Conservation (phyloP, 805 yeast species). For the Danielozyma ontarioensis region DNA sequence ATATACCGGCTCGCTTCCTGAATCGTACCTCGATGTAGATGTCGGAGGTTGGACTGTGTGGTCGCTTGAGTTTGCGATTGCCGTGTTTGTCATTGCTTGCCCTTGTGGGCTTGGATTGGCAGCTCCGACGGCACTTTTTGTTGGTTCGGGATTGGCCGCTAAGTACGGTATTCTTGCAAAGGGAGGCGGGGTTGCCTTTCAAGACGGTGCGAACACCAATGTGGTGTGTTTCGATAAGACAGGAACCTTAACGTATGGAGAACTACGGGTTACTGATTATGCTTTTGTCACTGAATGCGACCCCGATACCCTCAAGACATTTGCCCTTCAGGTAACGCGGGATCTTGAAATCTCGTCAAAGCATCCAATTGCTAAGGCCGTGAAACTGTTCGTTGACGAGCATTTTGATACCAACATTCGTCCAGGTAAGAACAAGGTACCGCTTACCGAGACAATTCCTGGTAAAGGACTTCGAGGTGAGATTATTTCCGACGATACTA, state of each 20-base stretch:
- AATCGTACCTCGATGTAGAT: constrained; percentile 52
- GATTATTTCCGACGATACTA: constrained; percentile 18
- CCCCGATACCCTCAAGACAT: constrained; percentile 6
- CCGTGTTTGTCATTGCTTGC: constrained; percentile 79
- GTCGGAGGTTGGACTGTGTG: constrained; percentile 74
- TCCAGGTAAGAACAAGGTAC: constrained; percentile 32
- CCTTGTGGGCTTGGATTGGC: constrained; percentile 86
- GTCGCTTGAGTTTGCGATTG: constrained; percentile 72
- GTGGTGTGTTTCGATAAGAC: constrained; percentile 75
- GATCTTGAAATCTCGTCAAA: constrained; percentile 60
- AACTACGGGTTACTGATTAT: constrained; percentile 51
- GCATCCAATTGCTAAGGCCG: constrained; percentile 65
- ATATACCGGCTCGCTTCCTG: constrained; percentile 48
- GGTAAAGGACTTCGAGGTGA: constrained; percentile 58
- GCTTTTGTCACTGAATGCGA: constrained; percentile 13
- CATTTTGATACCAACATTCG: constrained; percentile 7
- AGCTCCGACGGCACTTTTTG: constrained; percentile 79
- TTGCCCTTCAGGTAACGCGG: constrained; percentile 45
- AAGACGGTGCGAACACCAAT: constrained; percentile 62
- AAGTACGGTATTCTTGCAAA: constrained; percentile 68
- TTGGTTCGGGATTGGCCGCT: constrained; percentile 77
- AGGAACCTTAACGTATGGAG: constrained; percentile 71
- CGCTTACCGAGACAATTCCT: constrained; percentile 47
- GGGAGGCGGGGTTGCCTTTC: constrained; percentile 81
- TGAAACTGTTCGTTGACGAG: constrained; percentile 28